Percentiles rank a stretch among this genome's conserved stretches.
Evolutionary conservation across 2,329 filamentous ascomycete species (phyloP).

Genomic region (Aspergillus calidoustus): DNA sequence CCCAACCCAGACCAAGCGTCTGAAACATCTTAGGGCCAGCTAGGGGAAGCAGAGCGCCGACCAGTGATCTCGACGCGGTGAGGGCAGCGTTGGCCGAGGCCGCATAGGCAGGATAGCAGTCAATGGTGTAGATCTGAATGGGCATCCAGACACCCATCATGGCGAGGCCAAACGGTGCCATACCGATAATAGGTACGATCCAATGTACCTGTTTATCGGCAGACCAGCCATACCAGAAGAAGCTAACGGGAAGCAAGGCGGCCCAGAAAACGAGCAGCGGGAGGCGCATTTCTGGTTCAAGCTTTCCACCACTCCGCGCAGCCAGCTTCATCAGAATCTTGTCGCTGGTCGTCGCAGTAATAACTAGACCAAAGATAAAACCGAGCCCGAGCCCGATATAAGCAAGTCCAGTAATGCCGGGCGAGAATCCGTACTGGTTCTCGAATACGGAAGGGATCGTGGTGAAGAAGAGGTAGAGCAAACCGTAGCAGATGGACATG

Average conservation of each 20-base stretch:
- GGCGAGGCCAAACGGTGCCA: slow-evolving; percentile 58
- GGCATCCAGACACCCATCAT: slow-evolving; percentile 61
- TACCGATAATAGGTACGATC: slow-evolving; percentile 66
- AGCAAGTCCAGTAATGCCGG: slow-evolving; percentile 53
- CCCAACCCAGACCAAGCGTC: slow-evolving; percentile 53
- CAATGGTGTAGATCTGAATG: slow-evolving; percentile 66
- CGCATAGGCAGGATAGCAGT: slow-evolving; percentile 55
- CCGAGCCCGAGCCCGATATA: slow-evolving; percentile 56
- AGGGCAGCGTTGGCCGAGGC: slow-evolving; percentile 58
- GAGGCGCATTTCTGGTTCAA: slow-evolving; percentile 55
- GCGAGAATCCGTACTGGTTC: slow-evolving; percentile 52
- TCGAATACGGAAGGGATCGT: slow-evolving; percentile 59
- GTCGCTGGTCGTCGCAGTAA: slow-evolving; percentile 43
- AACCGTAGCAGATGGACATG: slow-evolving; percentile 58
- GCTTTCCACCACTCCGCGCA: slow-evolving; percentile 42
- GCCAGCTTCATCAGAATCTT: slow-evolving; percentile 36
- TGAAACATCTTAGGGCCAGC: slow-evolving; percentile 59
- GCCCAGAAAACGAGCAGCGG: slow-evolving; percentile 61
- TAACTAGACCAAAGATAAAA: slow-evolving; percentile 39
- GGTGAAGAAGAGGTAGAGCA: slow-evolving; percentile 62
- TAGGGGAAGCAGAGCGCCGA: slow-evolving; percentile 63
- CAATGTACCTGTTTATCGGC: slow-evolving; percentile 59
- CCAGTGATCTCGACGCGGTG: slow-evolving; percentile 58
- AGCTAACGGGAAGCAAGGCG: slow-evolving; percentile 57
- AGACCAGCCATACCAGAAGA: slow-evolving; percentile 65